Evolutionary conservation across 1,284 basidiomycete species (phyloP).

Genomic region (Heterobasidion parviporum): DNA sequence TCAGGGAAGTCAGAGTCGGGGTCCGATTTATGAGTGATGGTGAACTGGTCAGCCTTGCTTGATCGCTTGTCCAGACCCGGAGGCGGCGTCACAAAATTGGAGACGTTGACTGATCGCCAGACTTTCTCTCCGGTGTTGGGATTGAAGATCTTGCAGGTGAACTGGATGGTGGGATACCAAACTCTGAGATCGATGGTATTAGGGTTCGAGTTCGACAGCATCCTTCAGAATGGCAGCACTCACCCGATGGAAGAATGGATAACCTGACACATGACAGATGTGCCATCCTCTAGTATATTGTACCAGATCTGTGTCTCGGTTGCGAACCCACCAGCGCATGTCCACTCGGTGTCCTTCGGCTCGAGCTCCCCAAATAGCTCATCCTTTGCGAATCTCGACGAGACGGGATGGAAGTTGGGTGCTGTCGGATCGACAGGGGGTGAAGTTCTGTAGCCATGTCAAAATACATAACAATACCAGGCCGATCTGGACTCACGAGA

Average conservation of each 20-base stretch:
- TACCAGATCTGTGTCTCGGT: slow-evolving; percentile 95
- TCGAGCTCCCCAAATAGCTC: slow-evolving; percentile 68
- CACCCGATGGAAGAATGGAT: slow-evolving; percentile 95
- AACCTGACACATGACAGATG: slow-evolving; percentile 81
- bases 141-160: slow-evolving; percentile 89
- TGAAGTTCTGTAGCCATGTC: slow-evolving; percentile 32
- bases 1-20: slow-evolving; percentile 64
- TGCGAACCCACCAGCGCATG: slow-evolving; percentile 77
- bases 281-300: slow-evolving; percentile 77
- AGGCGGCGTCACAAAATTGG: slow-evolving; percentile 74
- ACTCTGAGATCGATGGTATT: slow-evolving; percentile 35
- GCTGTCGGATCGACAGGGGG: slow-evolving; percentile 53
- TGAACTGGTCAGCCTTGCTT: slow-evolving; percentile 86
- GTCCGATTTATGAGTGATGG: slow-evolving; percentile 63
- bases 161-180: slow-evolving; percentile 94
- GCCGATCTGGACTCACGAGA: slow-evolving; percentile 48
- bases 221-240: slow-evolving; percentile 38
- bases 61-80: slow-evolving; percentile 79
- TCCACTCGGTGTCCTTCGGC: slow-evolving; percentile 75
- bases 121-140: slow-evolving; percentile 67
- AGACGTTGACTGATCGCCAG: slow-evolving; percentile 90
- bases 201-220: no score
- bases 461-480: slow-evolving; percentile 8
- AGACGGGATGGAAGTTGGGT: slow-evolving; percentile 76
- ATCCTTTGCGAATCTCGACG: slow-evolving; percentile 39